A percentile compares a stretch with the other conserved stretches of the same genome.
phyloP scores from a whole-genome alignment of 2,329 filamentous ascomycete genomes.

The Fusarium irregulare region DNA sequence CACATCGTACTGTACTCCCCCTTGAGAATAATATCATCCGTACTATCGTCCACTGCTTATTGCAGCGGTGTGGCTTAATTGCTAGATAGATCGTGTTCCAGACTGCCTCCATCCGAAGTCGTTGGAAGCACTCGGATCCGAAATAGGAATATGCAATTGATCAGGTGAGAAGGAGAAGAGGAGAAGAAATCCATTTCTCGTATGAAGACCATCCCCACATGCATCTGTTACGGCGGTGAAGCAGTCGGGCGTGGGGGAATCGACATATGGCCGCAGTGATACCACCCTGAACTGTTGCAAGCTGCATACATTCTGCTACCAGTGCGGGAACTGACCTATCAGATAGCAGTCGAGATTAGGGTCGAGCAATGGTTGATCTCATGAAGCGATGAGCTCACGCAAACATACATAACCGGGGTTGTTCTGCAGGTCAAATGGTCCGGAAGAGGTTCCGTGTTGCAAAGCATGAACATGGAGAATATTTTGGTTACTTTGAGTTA shows the following conservation, averaged over 20 bases:
- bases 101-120: conserved; percentile 8
- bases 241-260: conserved; percentile 29
- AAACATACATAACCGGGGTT: conserved; percentile 28
- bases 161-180: conserved; percentile 33
- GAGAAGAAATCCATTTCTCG: conserved; percentile 19
- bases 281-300: conserved; percentile 34
- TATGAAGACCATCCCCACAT: conserved; percentile 28
- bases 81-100: conserved; percentile 18
- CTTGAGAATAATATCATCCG: background rate
- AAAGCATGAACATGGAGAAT: conserved; percentile 27
- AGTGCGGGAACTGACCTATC: conserved; percentile 24
- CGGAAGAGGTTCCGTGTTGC: conserved; percentile 22
- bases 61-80: conserved; percentile 33
- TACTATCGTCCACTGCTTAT: background rate
- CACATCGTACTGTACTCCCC: background rate
- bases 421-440: conserved; percentile 31
- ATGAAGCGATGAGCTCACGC: conserved; percentile 28
- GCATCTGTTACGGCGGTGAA: conserved; percentile 33
- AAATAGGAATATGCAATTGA: conserved; percentile 27
- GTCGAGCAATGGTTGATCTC: conserved; percentile 19
- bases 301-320: conserved; percentile 30
- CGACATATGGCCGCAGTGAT: conserved; percentile 34
- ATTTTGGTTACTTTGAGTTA: background rate
- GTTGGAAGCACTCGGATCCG: conserved; percentile 11
- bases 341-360: conserved; percentile 22